These are phyloP conservation scores for Suillus discolor DNA, from an alignment of 768 basidiomycete genomes.

Conservation along the genomic window DNA sequence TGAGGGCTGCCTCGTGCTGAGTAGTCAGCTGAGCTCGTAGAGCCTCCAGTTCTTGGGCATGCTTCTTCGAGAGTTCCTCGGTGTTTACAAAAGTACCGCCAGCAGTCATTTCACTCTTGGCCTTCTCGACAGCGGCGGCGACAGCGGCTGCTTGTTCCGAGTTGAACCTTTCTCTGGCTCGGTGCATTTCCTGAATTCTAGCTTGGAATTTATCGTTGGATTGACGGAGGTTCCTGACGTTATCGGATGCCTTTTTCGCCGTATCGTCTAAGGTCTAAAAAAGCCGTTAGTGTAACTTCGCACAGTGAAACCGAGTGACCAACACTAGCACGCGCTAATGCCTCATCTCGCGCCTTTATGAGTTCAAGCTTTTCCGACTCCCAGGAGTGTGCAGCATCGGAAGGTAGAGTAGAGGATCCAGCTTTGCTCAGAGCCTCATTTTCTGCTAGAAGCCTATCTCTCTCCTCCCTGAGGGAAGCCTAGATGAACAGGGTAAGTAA, in stretches of 20 bases:
- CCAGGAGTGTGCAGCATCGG: conserved; percentile 44
- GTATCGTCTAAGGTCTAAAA: conserved; percentile 44
- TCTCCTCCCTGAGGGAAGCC: conserved; percentile 58
- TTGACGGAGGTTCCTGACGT: conserved; percentile 42
- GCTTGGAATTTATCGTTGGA: conserved; percentile 58
- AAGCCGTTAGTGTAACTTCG: conserved; percentile 5
- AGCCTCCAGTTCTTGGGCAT: conserved; percentile 59
- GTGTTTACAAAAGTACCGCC: conserved; percentile 21
- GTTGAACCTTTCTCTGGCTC: conserved; percentile 46
- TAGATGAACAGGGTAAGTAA: conserved; percentile 27
- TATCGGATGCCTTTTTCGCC: conserved; percentile 44
- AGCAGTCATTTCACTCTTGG: conserved; percentile 46
- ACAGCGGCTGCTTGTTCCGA: conserved; percentile 51
- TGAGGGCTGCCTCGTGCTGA: conserved; percentile 56
- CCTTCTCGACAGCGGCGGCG: conserved; percentile 59
- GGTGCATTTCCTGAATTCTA: conserved; percentile 54
- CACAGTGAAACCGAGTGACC: not conserved
- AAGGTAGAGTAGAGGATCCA: conserved; percentile 17
- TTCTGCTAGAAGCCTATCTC: conserved; percentile 63
- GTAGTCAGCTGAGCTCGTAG: conserved; percentile 55
- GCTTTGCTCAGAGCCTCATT: conserved; percentile 45
- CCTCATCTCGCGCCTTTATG: conserved; percentile 60
- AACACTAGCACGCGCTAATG: conserved; percentile 61
- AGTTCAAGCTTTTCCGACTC: conserved; percentile 65
- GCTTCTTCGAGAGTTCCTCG: conserved; percentile 51